phyloP scores from a whole-genome alignment of 2,329 filamentous ascomycete species.

The Cadophora sp. region DNA sequence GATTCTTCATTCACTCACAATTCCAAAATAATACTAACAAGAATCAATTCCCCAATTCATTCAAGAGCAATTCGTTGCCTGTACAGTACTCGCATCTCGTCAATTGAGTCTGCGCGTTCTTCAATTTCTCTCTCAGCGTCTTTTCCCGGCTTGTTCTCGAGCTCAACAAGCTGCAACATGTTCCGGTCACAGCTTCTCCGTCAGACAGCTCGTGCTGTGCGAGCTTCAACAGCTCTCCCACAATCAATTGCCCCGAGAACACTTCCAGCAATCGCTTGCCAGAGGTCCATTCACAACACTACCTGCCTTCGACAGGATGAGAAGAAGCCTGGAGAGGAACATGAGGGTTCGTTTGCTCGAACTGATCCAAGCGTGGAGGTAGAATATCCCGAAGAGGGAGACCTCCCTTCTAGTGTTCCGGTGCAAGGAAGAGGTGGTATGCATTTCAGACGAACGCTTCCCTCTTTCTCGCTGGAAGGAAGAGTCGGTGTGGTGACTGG shows the following conservation, averaged over 20 bases:
- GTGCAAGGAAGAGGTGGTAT: slow-evolving; percentile 79
- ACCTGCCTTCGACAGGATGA: slow-evolving; percentile 33
- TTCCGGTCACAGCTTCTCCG: slow-evolving; percentile 42
- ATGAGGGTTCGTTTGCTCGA: slow-evolving; percentile 64
- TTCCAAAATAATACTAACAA: background rate
- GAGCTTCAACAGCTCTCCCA: slow-evolving; percentile 34
- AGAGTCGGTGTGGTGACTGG: slow-evolving; percentile 88
- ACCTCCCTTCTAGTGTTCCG: slow-evolving; percentile 74
- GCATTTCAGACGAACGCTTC: slow-evolving; percentile 85
- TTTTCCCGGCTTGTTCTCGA: slow-evolving; percentile 5
- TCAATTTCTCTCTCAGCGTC: slow-evolving; percentile 7
- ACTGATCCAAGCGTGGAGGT: slow-evolving; percentile 81
- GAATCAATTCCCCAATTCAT: background rate
- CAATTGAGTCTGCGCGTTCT: slow-evolving; percentile 10
- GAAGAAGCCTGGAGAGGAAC: slow-evolving; percentile 33
- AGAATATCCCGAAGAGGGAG: slow-evolving; percentile 76
- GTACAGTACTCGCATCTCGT: background rate
- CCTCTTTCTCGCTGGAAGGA: slow-evolving; percentile 85
- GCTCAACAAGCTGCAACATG: slow-evolving; percentile 32
- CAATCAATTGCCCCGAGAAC: slow-evolving; percentile 27
- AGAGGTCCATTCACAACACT: slow-evolving; percentile 37
- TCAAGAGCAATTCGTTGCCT: background rate
- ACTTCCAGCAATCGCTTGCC: slow-evolving; percentile 24
- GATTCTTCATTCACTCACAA: slow-evolving; percentile 8
- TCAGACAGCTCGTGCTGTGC: slow-evolving; percentile 37